Evolutionary conservation across 306 rosid genomes (phyloP), one percentile per base, ranked within the genome.

Genomic region (Dryas alaskensis): DNA sequence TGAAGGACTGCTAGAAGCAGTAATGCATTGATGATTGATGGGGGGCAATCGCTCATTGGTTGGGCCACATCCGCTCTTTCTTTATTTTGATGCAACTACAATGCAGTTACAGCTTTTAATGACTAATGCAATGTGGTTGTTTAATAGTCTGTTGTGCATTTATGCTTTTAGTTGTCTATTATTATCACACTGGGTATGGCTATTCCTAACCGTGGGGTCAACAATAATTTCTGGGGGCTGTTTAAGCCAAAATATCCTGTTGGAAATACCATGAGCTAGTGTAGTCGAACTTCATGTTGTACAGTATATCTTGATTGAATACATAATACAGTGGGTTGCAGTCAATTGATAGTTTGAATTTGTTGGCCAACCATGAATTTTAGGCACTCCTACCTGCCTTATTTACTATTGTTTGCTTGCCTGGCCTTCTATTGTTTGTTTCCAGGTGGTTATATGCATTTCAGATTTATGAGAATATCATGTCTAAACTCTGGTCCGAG

Each of bases 301-400:
- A 37, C 58, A 51, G 10, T 17, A 16, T 19, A 10, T 39, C 64
- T 70, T 66, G 84, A 53, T 65, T 80, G 55, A 46, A 39, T 68
- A 55, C 54, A 72, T 65, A 45, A 71, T 69, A 62, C 37, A 74
- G 48, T 79, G 54, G 71, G 63, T 72, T 83, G 76, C 65, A 55
- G 39, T 79, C 40, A 58, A 78, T 71, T 75, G 78, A 45, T 78
- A 77, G 74, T 63, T 78, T 69, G 61, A 66, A 82, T 86, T 88
- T 83, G 91, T 86, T 84, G 90, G 80, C 85, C 92, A 80, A 88
- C 82, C 76, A 8, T 60, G 66, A 67, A 70, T 80, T 31, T 45
- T 80, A 55, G 79, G 65, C 54, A 19, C 50, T 80, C 90, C 84
- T 76, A 72, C 85, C 71, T 60, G 43, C 39, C 68, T 44, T 76